Base-by-base conservation (phyloP, 2,329 filamentous ascomycete genomes). In the Dissoconium aciculare region DNA sequence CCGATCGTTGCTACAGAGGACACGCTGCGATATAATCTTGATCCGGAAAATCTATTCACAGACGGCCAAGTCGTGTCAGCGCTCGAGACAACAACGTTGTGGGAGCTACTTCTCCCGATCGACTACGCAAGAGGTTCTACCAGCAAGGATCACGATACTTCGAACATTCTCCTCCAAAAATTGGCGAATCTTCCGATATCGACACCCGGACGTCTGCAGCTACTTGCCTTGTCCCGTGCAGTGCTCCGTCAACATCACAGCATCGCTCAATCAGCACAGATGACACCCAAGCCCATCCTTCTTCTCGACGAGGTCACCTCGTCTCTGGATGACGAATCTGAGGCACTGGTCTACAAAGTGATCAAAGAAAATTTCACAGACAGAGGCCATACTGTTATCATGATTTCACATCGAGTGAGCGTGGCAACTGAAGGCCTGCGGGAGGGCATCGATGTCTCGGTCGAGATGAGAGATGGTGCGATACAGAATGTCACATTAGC, bases 311-410 rank as follows among this genome's bases (percentile, higher is more conserved):
- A 32, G 24, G 30, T 13, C 4, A 27, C 23, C n/a, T 32, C 30
- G 14, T 32, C 30, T 15, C 23, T 32, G 10, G 30, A 32, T n/a
- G 10, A 4, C 15, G 23, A 13, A 11, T 15, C 30, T 10, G 21
- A 32, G n/a, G n/a, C 21, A 8, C 14, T 25, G 15, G 14, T 32
- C n/a, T 26, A 32, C 11, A 11, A 25, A 4, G 14, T 32, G 11
- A 32, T 32, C 13, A 14, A 32, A 13, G 30, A 32, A 16, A n/a
- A 27, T 11, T 32, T 32, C 30, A 32, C 19, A 12, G 15, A 27
- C 12, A 5, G 15, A 32, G 23, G 30, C 11, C 30, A 32, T 12
- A 32, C 30, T n/a, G 30, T 27, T 6, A 27, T 32, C 21, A 32
- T 32, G 27, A 23, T 23, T 8, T 23, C 19, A 8, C 19, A 23